These are phyloP conservation scores for Adansonia madagascariensis DNA, from an alignment of 441 rosid species.

Conservation along the genomic window DNA sequence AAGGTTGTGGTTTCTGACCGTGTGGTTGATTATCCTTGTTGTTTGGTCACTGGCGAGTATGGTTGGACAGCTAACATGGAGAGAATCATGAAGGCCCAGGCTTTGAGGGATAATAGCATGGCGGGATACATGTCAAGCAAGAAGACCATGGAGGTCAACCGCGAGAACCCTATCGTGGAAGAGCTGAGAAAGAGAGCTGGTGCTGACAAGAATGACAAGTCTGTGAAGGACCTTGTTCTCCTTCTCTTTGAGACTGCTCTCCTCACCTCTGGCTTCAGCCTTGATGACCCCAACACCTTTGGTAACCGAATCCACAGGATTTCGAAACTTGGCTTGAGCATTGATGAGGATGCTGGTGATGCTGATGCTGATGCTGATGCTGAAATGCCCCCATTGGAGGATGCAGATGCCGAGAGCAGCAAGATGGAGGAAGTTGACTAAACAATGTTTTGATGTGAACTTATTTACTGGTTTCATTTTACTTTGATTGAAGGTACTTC, in stretches of 20 bases:
- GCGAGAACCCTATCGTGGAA: constrained; percentile 64
- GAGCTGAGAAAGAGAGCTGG: constrained; percentile 73
- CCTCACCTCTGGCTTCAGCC: constrained; percentile 71
- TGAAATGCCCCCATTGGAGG: constrained; percentile 66
- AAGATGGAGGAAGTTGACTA: constrained; percentile 83
- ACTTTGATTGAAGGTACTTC: background rate
- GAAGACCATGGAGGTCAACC: constrained; percentile 77
- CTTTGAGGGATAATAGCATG: constrained; percentile 68
- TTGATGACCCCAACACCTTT: constrained; percentile 70
- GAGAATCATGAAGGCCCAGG: constrained; percentile 79
- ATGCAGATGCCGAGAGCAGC: constrained; percentile 67
- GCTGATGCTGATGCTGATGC: constrained; percentile 38
- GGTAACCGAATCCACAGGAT: constrained; percentile 77
- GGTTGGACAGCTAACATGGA: constrained; percentile 79
- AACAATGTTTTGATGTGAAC: background rate
- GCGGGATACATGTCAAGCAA: constrained; percentile 68
- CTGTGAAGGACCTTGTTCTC: constrained; percentile 69
- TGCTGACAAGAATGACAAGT: constrained; percentile 62
- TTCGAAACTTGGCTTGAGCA: constrained; percentile 68
- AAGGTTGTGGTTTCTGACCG: constrained; percentile 70
- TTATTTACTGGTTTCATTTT: background rate
- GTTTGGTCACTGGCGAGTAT: constrained; percentile 65
- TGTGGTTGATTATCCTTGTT: constrained; percentile 69
- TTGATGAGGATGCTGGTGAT: constrained; percentile 58
- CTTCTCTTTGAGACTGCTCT: constrained; percentile 64